phyloP scores from a whole-genome alignment of 2,329 filamentous ascomycete species.

The Calycina marina region DNA sequence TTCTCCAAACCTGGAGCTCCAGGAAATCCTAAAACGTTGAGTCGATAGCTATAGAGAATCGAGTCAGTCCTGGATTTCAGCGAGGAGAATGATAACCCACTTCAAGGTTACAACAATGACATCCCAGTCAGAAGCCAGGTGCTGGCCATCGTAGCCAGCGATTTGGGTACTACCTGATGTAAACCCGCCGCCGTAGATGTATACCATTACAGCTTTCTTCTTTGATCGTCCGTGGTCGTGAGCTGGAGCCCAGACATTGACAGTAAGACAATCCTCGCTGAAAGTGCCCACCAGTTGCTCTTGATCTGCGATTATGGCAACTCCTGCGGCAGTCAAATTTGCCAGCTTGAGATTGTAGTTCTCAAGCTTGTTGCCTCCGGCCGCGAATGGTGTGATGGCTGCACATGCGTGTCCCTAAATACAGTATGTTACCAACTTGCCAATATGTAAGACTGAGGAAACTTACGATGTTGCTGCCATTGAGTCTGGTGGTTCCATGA shows the following conservation, averaged over 20 bases:
- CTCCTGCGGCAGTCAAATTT: slow-evolving; percentile 15
- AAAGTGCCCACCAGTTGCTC: too few relatives aligned
- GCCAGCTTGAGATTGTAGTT: neutral
- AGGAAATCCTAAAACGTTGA: slow-evolving; percentile 26
- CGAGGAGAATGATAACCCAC: slow-evolving; percentile 24
- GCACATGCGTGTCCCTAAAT: too few relatives aligned
- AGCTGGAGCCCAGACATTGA: slow-evolving; percentile 23
- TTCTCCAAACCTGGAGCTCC: slow-evolving; percentile 15
- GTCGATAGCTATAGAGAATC: slow-evolving; percentile 24
- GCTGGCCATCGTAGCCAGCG: slow-evolving; percentile 28
- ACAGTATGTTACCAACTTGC: too few relatives aligned
- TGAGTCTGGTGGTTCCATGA: slow-evolving; percentile 7
- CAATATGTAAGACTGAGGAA: too few relatives aligned
- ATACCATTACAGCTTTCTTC: slow-evolving; percentile 29
- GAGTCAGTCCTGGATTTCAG: too few relatives aligned
- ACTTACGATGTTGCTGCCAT: slow-evolving; percentile 17
- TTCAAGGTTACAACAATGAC: slow-evolving; percentile 33
- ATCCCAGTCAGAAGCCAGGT: slow-evolving; percentile 29
- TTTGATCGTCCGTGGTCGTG: slow-evolving; percentile 19
- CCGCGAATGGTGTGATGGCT: too few relatives aligned
- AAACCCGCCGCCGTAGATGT: slow-evolving; percentile 30
- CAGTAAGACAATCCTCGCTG: slow-evolving; percentile 26
- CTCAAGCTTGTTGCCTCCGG: too few relatives aligned
- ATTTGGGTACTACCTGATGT: slow-evolving; percentile 25
- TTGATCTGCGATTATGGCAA: too few relatives aligned